Percentiles rank a stretch among this genome's conserved stretches.
Conservation (phyloP, 2,329 filamentous ascomycete genomes). For the Alternaria novae-zelandiae region DNA sequence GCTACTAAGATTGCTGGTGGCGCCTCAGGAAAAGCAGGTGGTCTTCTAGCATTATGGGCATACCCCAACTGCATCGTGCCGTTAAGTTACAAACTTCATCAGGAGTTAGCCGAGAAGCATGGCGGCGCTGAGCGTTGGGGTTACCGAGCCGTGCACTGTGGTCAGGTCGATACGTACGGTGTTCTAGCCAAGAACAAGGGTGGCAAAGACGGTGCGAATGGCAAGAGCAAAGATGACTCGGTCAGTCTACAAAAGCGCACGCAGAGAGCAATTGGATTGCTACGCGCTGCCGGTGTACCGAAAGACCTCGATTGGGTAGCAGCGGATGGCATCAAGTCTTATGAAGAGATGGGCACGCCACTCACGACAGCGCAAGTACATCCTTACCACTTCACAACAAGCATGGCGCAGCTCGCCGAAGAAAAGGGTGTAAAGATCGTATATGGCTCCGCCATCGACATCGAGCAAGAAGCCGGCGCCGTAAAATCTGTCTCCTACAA, state of each 20-base stretch:
- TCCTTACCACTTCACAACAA: constrained; percentile 85
- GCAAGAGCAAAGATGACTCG: constrained; percentile 43
- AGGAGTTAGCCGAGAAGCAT: constrained; percentile 83
- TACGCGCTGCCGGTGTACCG: constrained; percentile 70
- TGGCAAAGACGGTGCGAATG: constrained; percentile 33
- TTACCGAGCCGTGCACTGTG: constrained; percentile 80
- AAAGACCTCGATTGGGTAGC: constrained; percentile 85
- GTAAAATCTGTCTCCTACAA: constrained; percentile 70
- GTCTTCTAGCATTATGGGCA: constrained; percentile 88
- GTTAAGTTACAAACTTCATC: constrained; percentile 82
- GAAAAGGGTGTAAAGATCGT: constrained; percentile 66
- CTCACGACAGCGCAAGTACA: constrained; percentile 92
- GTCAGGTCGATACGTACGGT: constrained; percentile 64
- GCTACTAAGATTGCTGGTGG: constrained; percentile 85
- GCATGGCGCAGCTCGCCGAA: constrained; percentile 77
- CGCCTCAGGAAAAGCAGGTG: constrained; percentile 93
- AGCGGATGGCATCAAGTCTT: constrained; percentile 68
- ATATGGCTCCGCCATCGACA: constrained; percentile 71
- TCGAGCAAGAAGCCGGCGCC: constrained; percentile 63
- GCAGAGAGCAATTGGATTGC: constrained; percentile 56
- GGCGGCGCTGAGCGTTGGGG: constrained; percentile 82
- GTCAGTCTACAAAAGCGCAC: constrained; percentile 64
- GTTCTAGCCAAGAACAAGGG: constrained; percentile 38
- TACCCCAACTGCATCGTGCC: constrained; percentile 86
- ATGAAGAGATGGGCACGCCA: constrained; percentile 83